Base-by-base conservation (phyloP, 2,329 filamentous ascomycete genomes). In the Chrysosporium queenslandicum region DNA sequence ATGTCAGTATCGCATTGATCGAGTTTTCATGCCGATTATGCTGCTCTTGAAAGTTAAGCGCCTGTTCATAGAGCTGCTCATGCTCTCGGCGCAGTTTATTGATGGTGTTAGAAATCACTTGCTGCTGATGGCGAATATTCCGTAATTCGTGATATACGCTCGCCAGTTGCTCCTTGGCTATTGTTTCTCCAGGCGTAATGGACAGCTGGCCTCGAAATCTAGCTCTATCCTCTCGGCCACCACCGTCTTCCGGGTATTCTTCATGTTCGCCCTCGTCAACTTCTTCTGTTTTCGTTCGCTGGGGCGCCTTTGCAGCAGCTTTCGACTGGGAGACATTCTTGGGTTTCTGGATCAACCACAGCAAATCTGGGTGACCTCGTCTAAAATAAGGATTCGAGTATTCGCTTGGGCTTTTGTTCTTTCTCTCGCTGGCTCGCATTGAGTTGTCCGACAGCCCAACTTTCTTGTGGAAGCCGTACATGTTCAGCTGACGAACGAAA, bases 11-110 rank as follows among this genome's bases (percentile, higher is more conserved):
- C n/a, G 91, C 91, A 64, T 96, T 97, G 69, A 98, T 97, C 0
- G 91, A 96, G 65, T 91, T 95, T 66, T 98, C 92, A 63, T 98
- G 92, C n/a, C 92, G 83, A 60, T 91, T 89, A 64, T 97, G 91
- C 64, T 94, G 82, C 54, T 81, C 86, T 68, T 97, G 90, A 65
- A 96, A 96, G 53, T 86, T 83, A 41, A 86, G 78, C 0, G 91
- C 90, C 68, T 96, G 89, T 52, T 86, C 85, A 62, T 90, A 94
- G 27, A 96, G 78, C 56, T 91, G 83, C 56, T 88, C 83, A 64
- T 97, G 92, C 62, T 96, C 90, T 55, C 85, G 80, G 52, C 88
- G 85, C 54, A 97, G 74, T 52, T 86, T 82, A 50, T 77, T 79
- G 59, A 98, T 89, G 56, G 91, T 87, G 37, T 78, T 82, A 14